Evolutionary conservation across 768 basidiomycete genomes (phyloP), one percentile per base, ranked within the genome.

Genomic region (Gyrodon lividus): DNA sequence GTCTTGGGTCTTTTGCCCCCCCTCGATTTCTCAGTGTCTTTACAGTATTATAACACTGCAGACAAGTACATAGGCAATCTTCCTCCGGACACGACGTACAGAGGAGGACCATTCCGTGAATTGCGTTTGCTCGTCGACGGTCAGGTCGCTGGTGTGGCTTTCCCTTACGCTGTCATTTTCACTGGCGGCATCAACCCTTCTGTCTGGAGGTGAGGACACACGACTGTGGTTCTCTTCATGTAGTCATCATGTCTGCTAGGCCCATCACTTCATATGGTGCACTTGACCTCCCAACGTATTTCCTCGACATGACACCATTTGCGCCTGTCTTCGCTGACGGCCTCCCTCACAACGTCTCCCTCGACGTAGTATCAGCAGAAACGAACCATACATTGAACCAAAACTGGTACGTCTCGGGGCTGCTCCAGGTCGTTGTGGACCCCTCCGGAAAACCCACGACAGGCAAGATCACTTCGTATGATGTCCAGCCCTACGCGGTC

Each of bases 181-280:
- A 90, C 87, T 0, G 89, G 89, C 13, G 87, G 87, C 0, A 79
- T 89, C 52, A 74, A 80, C 12, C 89, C 87, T 1, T 60, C 79
- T 2, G 76, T 82, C 26, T 90, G 89, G 88, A 77, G 82, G 84
- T 84, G 46, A 40, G 70, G 35, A 3, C 20, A 23, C 17, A n/a
- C 35, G 4, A 3, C 37, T n/a, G 10, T 14, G 19, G 50, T 30
- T 4, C 4, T 9, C 24, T 16, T 3, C 28, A 16, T 22, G 20
- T 19, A 22, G 24, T 45, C 26, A 49, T 50, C 19, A 2, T 22
- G 8, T 34, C 17, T 50, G 22, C 14, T 43, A 83, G 85, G 43
- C 88, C 88, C 1, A 88, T 90, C 64, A 77, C 86, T 1, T 80
- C 88, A 1, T 90, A 89, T 52, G 86, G 87, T 9, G 86, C 87